These are phyloP conservation scores for Taphrina wiesneri DNA, from an alignment of 1,139 yeast species.

Conservation along the genomic window DNA sequence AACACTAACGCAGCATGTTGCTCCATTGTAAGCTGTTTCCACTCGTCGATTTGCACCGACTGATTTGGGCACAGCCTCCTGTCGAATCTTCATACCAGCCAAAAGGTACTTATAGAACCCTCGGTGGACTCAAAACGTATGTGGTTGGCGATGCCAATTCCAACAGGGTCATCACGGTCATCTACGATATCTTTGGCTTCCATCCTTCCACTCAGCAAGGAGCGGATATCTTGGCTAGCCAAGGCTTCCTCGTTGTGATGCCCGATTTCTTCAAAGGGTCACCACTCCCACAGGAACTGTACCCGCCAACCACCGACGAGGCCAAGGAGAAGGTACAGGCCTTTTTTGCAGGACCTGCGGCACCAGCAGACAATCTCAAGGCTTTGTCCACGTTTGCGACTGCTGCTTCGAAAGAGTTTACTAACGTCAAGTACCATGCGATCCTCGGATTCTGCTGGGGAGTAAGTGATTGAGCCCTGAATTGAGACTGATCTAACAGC, in stretches of 20 bases:
- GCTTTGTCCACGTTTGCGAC: conserved; percentile 34
- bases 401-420: conserved; percentile 29
- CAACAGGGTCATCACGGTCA: conserved; percentile 16
- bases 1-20: conserved; percentile 33
- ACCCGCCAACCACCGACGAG: conserved; percentile 29
- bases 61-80: conserved; percentile 6
- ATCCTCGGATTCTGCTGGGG: conserved; percentile 32
- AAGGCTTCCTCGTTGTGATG: conserved; percentile 39
- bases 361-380: conserved; percentile 29
- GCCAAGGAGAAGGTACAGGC: conserved; percentile 23
- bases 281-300: conserved; percentile 33
- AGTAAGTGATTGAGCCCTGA: background rate
- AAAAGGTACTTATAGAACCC: conserved; percentile 28
- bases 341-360: conserved; percentile 20
- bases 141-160: conserved; percentile 16
- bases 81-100: conserved; percentile 24
- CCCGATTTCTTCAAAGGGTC: conserved; percentile 40
- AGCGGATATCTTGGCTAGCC: conserved; percentile 38
- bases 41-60: background rate
- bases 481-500: background rate
- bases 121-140: conserved; percentile 34
- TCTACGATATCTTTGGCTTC: conserved; percentile 38
- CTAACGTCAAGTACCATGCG: conserved; percentile 29
- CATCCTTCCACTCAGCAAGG: conserved; percentile 39
- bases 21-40: conserved; percentile 7